Conservation (phyloP, 140 eudicot species). For the Stevia rebaudiana region DNA sequence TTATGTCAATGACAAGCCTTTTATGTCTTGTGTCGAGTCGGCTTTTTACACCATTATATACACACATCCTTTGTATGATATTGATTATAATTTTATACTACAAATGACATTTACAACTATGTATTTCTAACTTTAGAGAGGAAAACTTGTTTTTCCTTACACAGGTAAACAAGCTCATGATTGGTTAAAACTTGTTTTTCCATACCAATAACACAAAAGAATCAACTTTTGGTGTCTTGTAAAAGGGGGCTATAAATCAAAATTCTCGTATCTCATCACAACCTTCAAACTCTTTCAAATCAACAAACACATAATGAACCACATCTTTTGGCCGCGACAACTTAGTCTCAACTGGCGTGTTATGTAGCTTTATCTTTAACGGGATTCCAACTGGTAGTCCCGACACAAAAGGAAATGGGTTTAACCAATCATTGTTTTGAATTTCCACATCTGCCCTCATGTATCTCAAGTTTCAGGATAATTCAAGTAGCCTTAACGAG, state of each 20-base stretch:
- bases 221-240: constrained; percentile 47
- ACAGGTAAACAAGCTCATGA: constrained; percentile 43
- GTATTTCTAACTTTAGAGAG: constrained; percentile 23
- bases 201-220: constrained; percentile 53
- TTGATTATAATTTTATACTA: too few species aligned
- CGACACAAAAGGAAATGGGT: constrained; percentile 54
- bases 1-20: too few species aligned
- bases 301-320: constrained; percentile 50
- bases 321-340: constrained; percentile 22
- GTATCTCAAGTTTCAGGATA: constrained; percentile 10
- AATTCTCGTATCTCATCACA: constrained; percentile 37
- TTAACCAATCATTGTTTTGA: constrained; percentile 34
- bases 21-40: too few species aligned
- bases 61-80: too few species aligned
- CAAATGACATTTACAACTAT: neutral
- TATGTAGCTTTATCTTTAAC: constrained; percentile 42
- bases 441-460: constrained; percentile 42
- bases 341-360: constrained; percentile 34
- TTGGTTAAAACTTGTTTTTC: constrained; percentile 54
- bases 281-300: constrained; percentile 38
- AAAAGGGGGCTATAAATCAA: constrained; percentile 49
- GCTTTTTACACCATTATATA: too few species aligned
- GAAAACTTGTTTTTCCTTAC: constrained; percentile 49
- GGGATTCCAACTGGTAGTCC: constrained; percentile 79
- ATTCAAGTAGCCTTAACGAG: constrained; percentile 36